Evolutionary conservation across 139 green algal species (phyloP).

Genomic region (Auxenochlorella pyrenoidosa): DNA sequence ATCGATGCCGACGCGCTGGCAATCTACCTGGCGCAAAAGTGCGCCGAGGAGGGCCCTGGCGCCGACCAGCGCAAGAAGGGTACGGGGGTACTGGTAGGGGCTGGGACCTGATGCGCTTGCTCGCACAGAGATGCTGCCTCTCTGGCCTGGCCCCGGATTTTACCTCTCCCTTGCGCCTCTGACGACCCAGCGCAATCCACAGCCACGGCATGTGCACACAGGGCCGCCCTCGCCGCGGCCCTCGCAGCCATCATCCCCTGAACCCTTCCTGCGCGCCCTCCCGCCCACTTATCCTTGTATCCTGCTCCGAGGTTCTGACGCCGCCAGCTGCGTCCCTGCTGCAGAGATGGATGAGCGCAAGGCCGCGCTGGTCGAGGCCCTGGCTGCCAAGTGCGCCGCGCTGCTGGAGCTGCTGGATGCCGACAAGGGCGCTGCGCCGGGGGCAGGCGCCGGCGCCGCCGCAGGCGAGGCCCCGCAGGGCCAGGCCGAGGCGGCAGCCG

Average conservation of each 20-base stretch:
- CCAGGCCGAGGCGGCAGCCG: background rate
- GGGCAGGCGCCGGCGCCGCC: background rate
- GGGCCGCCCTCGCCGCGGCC: no score
- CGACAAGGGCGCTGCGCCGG: no score
- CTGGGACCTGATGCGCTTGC: no score
- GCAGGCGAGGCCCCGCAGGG: background rate
- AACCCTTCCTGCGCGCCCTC: background rate
- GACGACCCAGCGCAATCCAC: no score
- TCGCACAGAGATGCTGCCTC: no score
- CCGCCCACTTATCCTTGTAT: background rate
- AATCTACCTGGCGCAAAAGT: constrained; percentile 64
- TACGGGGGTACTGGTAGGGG: no score
- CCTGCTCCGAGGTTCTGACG: no score
- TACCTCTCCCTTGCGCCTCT: no score
- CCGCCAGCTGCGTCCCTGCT: no score
- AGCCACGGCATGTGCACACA: no score
- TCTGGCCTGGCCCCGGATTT: no score
- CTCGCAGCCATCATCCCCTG: background rate
- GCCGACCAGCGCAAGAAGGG: constrained; percentile 43
- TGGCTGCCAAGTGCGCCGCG: constrained; percentile 58
- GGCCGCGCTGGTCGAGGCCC: constrained; percentile 73
- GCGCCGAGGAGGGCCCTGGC: constrained; percentile 61
- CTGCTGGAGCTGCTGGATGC: constrained; percentile 56
- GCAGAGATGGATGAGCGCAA: constrained; percentile 67
- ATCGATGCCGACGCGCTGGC: constrained; percentile 70